Conservation (phyloP, 768 basidiomycete genomes). For the Phlebiopsis gigantea region DNA sequence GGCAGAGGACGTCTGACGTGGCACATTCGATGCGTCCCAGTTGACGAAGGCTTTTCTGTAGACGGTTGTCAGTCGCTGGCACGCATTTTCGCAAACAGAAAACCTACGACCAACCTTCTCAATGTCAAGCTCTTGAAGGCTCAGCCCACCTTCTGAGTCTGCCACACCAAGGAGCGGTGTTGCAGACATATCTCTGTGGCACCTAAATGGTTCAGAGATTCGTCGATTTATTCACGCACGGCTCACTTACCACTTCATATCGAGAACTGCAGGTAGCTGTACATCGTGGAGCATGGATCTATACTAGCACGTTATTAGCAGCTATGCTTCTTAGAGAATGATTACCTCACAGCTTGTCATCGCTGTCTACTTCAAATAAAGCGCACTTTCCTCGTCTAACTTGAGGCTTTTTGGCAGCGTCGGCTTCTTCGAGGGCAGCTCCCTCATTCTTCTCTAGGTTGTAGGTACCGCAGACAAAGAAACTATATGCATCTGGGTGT, state of each 20-base stretch:
- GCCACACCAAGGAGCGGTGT: constrained; percentile 64
- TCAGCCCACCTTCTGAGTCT: constrained; percentile 79
- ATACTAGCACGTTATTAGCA: constrained; percentile 6
- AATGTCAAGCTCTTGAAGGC: constrained; percentile 51
- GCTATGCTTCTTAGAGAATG: neutral
- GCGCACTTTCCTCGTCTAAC: constrained; percentile 68
- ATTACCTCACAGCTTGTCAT: constrained; percentile 32
- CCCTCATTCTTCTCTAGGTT: constrained; percentile 47
- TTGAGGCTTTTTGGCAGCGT: constrained; percentile 18
- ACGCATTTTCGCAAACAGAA: neutral
- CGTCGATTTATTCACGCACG: neutral
- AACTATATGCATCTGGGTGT: constrained; percentile 43
- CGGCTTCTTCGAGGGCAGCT: constrained; percentile 7
- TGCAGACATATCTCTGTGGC: constrained; percentile 40
- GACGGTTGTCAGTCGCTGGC: neutral
- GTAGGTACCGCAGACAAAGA: constrained; percentile 92
- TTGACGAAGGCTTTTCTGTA: constrained; percentile 28
- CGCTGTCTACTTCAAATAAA: constrained; percentile 45
- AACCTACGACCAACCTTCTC: constrained; percentile 46
- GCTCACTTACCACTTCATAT: constrained; percentile 82
- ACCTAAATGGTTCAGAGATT: constrained; percentile 37
- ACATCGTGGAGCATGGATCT: constrained; percentile 65
- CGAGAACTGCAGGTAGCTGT: constrained; percentile 75
- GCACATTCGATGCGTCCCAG: constrained; percentile 43
- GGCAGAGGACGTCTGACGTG: constrained; percentile 60